phyloP scores from a whole-genome alignment of 139 green algal species.

The Nannochloris sp. region DNA sequence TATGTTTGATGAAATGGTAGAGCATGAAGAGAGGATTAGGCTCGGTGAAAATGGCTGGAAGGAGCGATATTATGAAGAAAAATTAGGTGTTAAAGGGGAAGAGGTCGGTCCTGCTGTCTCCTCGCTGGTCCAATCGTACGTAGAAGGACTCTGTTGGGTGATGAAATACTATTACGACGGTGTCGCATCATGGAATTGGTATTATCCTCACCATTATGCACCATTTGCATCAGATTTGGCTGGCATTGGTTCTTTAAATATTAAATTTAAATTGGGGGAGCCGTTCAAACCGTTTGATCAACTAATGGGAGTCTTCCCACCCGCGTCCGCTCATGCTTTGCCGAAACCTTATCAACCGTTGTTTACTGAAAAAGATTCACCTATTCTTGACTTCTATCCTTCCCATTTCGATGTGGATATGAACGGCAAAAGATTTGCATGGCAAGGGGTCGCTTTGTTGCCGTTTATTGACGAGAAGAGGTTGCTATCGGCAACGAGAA shows the following conservation, averaged over 20 bases:
- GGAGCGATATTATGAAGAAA: slow-evolving; percentile 76
- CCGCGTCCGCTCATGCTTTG: slow-evolving; percentile 76
- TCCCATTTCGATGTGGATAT: slow-evolving; percentile 92
- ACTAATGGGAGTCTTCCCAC: slow-evolving; percentile 96
- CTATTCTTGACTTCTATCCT: slow-evolving; percentile 97
- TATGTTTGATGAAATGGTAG: slow-evolving; percentile 77
- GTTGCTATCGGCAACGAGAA: slow-evolving; percentile 45
- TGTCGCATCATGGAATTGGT: slow-evolving; percentile 72
- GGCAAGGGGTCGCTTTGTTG: slow-evolving; percentile 96
- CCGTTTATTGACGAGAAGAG: slow-evolving; percentile 94
- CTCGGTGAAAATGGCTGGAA: slow-evolving; percentile 91
- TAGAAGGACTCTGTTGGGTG: slow-evolving; percentile 94
- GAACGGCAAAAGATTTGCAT: slow-evolving; percentile 97
- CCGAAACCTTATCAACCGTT: slow-evolving; percentile 62
- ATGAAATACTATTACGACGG: slow-evolving; percentile 92
- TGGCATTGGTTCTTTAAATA: slow-evolving; percentile 46
- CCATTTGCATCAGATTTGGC: slow-evolving; percentile 96
- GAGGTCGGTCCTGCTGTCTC: slow-evolving; percentile 21
- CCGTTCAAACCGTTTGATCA: slow-evolving; percentile 97
- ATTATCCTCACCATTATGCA: slow-evolving; percentile 98
- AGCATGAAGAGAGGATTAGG: slow-evolving; percentile 66
- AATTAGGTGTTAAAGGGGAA: slow-evolving; percentile 17
- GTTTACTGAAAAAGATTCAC: slow-evolving; percentile 71
- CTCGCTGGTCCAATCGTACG: slow-evolving; percentile 69
- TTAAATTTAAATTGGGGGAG: slow-evolving; percentile 66